These are phyloP conservation scores for Solanum bulbocastanum DNA, from an alignment of 257 asterid genomes.

Conservation along the genomic window DNA sequence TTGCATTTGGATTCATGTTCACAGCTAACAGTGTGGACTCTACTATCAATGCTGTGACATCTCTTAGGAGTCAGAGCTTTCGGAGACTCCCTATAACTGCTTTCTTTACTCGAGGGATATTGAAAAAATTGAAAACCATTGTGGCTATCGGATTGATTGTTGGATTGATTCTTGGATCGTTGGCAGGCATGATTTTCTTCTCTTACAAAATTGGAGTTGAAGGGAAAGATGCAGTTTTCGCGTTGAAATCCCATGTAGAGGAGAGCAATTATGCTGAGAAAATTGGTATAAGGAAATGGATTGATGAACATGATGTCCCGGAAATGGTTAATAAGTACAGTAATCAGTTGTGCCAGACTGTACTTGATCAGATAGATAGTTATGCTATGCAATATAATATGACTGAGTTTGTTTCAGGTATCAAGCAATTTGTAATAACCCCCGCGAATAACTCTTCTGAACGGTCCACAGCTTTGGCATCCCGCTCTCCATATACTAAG, in stretches of 20 bases:
- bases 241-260: constrained; percentile 71
- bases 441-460: constrained; percentile 33
- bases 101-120: constrained; percentile 56
- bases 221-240: constrained; percentile 88
- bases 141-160: constrained; percentile 84
- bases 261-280: constrained; percentile 86
- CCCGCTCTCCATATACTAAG: constrained; percentile 61
- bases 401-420: constrained; percentile 68
- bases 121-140: constrained; percentile 55
- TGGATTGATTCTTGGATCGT: constrained; percentile 58
- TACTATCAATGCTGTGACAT: constrained; percentile 58
- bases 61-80: constrained; percentile 69
- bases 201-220: constrained; percentile 84
- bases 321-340: constrained; percentile 72
- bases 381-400: constrained; percentile 82
- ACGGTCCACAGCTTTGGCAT: constrained; percentile 36
- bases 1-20: constrained; percentile 63
- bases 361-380: constrained; percentile 69
- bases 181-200: constrained; percentile 63
- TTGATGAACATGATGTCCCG: constrained; percentile 87
- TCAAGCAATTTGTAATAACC: constrained; percentile 60
- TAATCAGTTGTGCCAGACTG: constrained; percentile 64
- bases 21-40: constrained; percentile 47
- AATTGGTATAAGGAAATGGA: constrained; percentile 81
- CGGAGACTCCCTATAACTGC: constrained; percentile 51